Percentiles rank a stretch among this genome's conserved stretches.
phyloP scores from a whole-genome alignment of 179 eudicot species.

The Beta corolliflora region DNA sequence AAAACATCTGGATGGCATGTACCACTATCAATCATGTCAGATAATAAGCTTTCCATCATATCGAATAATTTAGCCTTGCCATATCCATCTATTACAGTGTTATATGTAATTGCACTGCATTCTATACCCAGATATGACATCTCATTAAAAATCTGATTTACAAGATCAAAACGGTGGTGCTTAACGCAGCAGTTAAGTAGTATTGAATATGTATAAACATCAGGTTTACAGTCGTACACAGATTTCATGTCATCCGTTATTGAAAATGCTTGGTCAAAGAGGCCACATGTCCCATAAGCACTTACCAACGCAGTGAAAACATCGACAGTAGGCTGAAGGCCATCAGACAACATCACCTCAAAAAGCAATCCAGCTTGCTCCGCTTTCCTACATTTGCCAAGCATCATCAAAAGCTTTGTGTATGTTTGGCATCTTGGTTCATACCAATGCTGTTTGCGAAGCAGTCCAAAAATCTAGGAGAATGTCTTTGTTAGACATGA shows the following conservation, averaged over 20 bases:
- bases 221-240: constrained; percentile 70
- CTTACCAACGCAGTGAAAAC: constrained; percentile 74
- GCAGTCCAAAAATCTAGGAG: constrained; percentile 71
- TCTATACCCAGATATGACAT: constrained; percentile 70
- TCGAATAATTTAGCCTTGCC: constrained; percentile 76
- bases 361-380: constrained; percentile 73
- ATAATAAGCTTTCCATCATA: constrained; percentile 63
- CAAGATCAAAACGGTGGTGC: constrained; percentile 56
- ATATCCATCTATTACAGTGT: constrained; percentile 86
- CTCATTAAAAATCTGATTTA: constrained; percentile 51
- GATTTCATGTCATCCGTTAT: constrained; percentile 67
- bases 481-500: constrained; percentile 19
- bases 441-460: constrained; percentile 94
- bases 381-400: constrained; percentile 81
- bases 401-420: constrained; percentile 77
- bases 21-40: constrained; percentile 65
- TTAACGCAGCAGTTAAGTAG: constrained; percentile 68
- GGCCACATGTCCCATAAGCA: constrained; percentile 71
- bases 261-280: constrained; percentile 65
- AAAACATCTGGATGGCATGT: constrained; percentile 77
- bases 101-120: constrained; percentile 65
- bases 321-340: constrained; percentile 72
- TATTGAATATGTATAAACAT: constrained; percentile 73
- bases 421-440: constrained; percentile 74
- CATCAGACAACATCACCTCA: constrained; percentile 68